Base-by-base conservation (phyloP, 352 stramenopile genomes). In the Globisporangium rhizosaccharum region DNA sequence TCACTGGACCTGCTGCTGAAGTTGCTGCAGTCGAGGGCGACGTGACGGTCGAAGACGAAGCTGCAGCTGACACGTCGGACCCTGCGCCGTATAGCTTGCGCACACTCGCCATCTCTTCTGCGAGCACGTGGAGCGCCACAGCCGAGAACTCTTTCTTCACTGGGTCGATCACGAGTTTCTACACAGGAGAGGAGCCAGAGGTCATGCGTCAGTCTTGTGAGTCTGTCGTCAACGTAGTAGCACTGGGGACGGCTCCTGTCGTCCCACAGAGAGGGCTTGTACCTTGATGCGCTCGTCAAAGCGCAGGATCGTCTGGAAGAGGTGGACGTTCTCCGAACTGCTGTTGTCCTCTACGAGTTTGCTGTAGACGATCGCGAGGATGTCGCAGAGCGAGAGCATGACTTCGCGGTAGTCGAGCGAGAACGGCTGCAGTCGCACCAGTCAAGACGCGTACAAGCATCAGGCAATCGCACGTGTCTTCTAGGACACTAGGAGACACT, bases 221-320 rank as follows among this genome's bases (percentile, higher is more conserved):
- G 17, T 44, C 9, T 44, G 9, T 44, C 14, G 9, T 14, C 37
- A 15, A 44, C 37, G 9, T 44, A 44, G 11, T n/a, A n/a, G 12
- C 17, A 18, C 3, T 45, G 39, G 12, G 3, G 2, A 45, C 10
- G 17, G 39, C 39, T 14, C 17, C 3, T 23, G 41, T 1, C 41
- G 18, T 20, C 41, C 11, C 6, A 23, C 41, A 20, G 18, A 20
- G 15, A 9, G 11, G 4, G 0, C 14, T 2, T 52, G 26, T 36
- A 92, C 84, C 72, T 94, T 91, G 56, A 94, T 87, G 42, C 80
- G 79, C 30, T 91, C 80, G 51, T 94, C 82, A 51, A 94, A 90
- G 9, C 80, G 80, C 7, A 92, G 68, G 42, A 90, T 85, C 5
- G 82, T 72, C 54, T 91, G 79, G 61, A 94, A 94, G 33, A 92